phyloP scores from a whole-genome alignment of 495 filamentous ascomycete species.

The Poronia punctata region DNA sequence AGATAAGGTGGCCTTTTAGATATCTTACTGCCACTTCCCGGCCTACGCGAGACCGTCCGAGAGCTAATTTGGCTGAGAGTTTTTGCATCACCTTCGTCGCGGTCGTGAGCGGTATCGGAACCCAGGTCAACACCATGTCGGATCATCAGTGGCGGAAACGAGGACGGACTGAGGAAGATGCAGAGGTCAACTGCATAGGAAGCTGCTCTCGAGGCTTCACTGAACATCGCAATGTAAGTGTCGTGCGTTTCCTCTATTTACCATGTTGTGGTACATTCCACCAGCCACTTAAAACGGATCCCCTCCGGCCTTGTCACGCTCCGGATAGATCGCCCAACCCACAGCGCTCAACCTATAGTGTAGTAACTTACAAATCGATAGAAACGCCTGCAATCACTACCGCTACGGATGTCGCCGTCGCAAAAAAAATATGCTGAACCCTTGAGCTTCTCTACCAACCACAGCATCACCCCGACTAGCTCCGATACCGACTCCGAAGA shows the following conservation, averaged over 20 bases:
- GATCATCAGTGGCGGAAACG: slow-evolving; percentile 23
- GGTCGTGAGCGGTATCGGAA: too few relatives aligned
- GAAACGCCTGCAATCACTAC: slow-evolving; percentile 44
- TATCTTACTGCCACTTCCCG: too few relatives aligned
- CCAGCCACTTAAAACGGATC: too few relatives aligned
- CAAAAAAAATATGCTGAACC: slow-evolving; percentile 32
- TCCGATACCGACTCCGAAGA: slow-evolving; percentile 32
- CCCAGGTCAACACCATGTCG: slow-evolving; percentile 14
- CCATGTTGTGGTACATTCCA: slow-evolving; percentile 1
- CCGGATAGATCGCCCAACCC: not conserved
- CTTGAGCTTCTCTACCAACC: slow-evolving; percentile 25
- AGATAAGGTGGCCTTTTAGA: too few relatives aligned
- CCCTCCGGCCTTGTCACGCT: not conserved
- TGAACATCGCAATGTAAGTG: slow-evolving; percentile 42
- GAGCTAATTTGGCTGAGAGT: too few relatives aligned
- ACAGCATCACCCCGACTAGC: slow-evolving; percentile 29
- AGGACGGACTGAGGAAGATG: slow-evolving; percentile 18
- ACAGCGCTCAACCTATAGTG: not conserved
- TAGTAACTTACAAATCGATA: slow-evolving; percentile 11
- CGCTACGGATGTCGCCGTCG: slow-evolving; percentile 34
- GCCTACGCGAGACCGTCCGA: too few relatives aligned
- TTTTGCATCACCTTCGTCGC: too few relatives aligned
- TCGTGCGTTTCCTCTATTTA: not conserved
- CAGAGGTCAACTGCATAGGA: slow-evolving; percentile 6
- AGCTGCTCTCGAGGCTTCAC: slow-evolving; percentile 34